Base-by-base conservation (phyloP, 148 eudicot species). In the Amaranthus cruentus region DNA sequence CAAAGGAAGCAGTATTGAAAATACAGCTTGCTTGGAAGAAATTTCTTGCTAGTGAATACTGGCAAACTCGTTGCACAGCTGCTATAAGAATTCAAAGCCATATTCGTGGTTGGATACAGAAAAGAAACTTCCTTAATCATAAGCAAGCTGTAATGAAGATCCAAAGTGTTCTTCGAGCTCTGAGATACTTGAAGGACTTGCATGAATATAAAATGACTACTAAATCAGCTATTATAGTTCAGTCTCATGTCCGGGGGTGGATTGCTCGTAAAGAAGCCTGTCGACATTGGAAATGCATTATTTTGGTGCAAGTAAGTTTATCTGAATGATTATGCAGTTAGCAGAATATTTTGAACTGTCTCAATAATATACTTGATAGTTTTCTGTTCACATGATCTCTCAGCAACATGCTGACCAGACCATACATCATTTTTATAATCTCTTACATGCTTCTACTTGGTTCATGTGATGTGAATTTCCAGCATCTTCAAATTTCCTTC, bases 231-330 rank as follows among this genome's bases (percentile, higher is more conserved):
- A 81, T 84, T 18, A 51, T 83, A 51, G 79, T 94, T 56, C 98
- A 94, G 77, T 84, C 90, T 73, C 80, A 83, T 73, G 18, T 80
- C 54, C 97, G 97, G 55, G 84, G 96, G 62, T 88, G 91, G 89
- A 79, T 85, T 75, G 87, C 85, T 54, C 88, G 85, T 47, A 81
- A 74, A 83, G 61, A 42, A 51, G 87, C 81, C 73, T 62, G 69
- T 52, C 82, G 74, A 67, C 65, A 38, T 6, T 87, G 78, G 68
- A 66, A 7, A 66, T 48, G 65, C 58, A 68, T 80, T 55, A 46
- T 88, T 57, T 47, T 70, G 66, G 76, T 92, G 74, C 97, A 89
- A 81, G 97, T 91, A 84, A 82, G 90, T 80, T 43, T 14, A 70
- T 0, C 38, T 76, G 73, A 14, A 47, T 7, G 15, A 13, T 47